Percentiles rank a stretch among this genome's conserved stretches.
These are phyloP conservation scores for Solanum gandarillasii DNA, from an alignment of 257 asterid species.

Conservation along the genomic window DNA sequence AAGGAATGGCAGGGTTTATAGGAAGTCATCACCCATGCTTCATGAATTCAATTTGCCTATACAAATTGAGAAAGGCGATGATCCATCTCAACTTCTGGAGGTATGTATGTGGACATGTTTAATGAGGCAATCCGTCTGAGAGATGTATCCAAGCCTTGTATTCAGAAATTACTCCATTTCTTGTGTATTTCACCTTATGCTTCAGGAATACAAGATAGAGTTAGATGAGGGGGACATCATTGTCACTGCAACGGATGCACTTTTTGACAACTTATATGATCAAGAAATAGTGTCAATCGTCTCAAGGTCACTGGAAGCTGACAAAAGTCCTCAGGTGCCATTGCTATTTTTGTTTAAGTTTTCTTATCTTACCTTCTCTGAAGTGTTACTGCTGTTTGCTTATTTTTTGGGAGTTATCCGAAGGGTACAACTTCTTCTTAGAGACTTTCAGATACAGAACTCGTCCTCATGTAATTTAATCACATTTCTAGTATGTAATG, in stretches of 20 bases:
- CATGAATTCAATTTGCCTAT: conserved; percentile 61
- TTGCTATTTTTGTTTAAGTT: neutral
- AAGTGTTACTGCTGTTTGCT: neutral
- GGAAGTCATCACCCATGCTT: conserved; percentile 58
- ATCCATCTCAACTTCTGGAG: conserved; percentile 57
- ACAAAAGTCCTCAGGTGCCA: conserved; percentile 42
- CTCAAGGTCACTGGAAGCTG: conserved; percentile 37
- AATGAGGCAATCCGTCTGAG: neutral
- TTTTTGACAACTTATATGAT: conserved; percentile 68
- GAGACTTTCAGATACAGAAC: neutral
- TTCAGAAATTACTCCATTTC: neutral
- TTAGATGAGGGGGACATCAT: conserved; percentile 61
- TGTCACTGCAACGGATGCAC: conserved; percentile 69
- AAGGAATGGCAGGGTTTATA: conserved; percentile 46
- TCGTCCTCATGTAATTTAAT: neutral
- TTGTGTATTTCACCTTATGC: neutral
- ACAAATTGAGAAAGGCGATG: conserved; percentile 43
- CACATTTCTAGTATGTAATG: neutral
- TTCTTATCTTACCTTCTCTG: neutral
- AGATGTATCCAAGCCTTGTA: neutral
- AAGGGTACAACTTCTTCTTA: neutral
- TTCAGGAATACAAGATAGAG: conserved; percentile 53
- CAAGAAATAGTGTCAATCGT: conserved; percentile 50
- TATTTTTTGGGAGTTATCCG: neutral
- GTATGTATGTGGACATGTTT: conserved; percentile 18